Evolutionary conservation across 192 early-diverging fungal species (phyloP), one percentile per base, ranked within the genome.

Genomic region (Linnemannia schmuckeri): DNA sequence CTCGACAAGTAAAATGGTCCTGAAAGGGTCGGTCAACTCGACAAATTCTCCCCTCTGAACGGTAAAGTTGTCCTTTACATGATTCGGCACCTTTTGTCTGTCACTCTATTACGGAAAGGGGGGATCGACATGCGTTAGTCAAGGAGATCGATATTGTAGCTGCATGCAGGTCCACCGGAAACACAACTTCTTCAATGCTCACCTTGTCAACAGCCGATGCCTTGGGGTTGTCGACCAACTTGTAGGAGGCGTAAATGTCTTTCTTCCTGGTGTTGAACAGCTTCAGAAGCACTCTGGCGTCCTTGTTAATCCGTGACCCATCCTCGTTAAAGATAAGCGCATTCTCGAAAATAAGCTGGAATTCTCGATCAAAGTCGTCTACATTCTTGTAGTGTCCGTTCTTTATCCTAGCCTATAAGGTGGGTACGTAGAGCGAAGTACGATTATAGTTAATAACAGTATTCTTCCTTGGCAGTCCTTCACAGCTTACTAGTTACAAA

Each of bases 251-350:
- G 55, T 75, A 87, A 17, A 87, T 35, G 13, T 87, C 85, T 37
- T 87, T 87, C 68, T 87, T 87, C 40, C 75, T 72, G 9, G 85
- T 81, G 71, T 87, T 87, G 76, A 87, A 87, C 20, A 87, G 38
- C 54, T 87, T 87, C 68, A 88, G 74, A n/a, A 93, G 74, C 6
- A 89, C 46, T 76, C 88, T 92, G 22, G 96, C 96, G 77, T 97
- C 96, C 47, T 94, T 91, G 83, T 96, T 95, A 17, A 99, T 91
- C 71, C 94, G 92, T 37, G 97, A 98, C 7, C 93, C 93, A 52
- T 94, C 91, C 83, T 95, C 94, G 89, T 98, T 98, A 83, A 96
- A 99, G 52, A 92, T 93, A 83, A 95, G 96, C 6, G 97, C 97
- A 77, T 99, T 99, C 77, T 95, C 92, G 87, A 98, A 97, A 77